Percentiles rank a stretch among this genome's conserved stretches.
Evolutionary conservation across 176 grass and related monocot species (phyloP).

Genomic region (Bolboschoenus planiculmis): DNA sequence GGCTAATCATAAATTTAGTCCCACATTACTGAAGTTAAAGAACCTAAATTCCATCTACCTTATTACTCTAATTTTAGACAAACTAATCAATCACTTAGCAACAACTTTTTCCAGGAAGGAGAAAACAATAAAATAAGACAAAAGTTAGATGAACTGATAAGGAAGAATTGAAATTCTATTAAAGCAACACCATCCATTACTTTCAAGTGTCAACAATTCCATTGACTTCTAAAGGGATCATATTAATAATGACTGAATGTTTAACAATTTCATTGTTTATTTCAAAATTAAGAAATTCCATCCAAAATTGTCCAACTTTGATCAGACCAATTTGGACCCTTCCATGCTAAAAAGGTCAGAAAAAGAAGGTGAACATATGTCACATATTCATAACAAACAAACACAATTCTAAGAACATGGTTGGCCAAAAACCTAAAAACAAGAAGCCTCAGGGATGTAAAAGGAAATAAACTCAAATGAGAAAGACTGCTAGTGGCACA

Average conservation of each 20-base stretch:
- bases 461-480: not conserved
- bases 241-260: not conserved
- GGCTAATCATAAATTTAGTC: not conserved
- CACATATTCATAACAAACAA: not conserved
- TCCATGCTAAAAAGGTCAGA: not conserved
- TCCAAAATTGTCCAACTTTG: not conserved
- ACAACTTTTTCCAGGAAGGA: not conserved
- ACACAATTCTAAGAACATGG: not conserved
- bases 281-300: not conserved
- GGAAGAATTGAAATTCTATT: not conserved
- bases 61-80: not conserved
- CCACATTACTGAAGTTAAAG: not conserved
- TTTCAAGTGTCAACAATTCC: not conserved
- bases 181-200: not conserved
- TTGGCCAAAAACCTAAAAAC: not conserved
- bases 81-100: not conserved
- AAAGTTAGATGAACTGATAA: not conserved
- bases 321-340: not conserved
- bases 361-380: not conserved
- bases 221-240: not conserved
- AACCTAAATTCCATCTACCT: not conserved
- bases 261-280: not conserved
- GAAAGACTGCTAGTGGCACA: not conserved
- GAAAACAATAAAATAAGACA: not conserved
- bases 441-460: not conserved